Percentiles rank a stretch among this genome's conserved stretches.
Evolutionary conservation across 768 basidiomycete species (phyloP).

Genomic region (Tulasnella sp.): DNA sequence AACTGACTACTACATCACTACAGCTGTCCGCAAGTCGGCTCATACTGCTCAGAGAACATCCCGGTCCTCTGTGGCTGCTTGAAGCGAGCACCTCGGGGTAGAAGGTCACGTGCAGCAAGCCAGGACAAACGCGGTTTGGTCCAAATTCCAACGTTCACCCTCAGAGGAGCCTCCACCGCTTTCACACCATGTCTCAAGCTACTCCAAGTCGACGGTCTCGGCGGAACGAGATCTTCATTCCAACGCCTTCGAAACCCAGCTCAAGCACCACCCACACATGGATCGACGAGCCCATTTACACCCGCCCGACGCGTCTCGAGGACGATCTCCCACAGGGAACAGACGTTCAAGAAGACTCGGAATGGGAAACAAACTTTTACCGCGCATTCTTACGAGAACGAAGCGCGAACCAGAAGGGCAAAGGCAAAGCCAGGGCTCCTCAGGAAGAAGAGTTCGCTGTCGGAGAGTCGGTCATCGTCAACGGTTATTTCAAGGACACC

Average conservation of each 20-base stretch:
- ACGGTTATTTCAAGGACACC: slow-evolving; percentile 32
- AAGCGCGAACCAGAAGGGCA: neutral
- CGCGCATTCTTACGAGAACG: neutral
- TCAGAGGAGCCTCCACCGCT: too few species aligned
- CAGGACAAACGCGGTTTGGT: neutral
- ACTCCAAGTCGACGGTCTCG: slow-evolving; percentile 7
- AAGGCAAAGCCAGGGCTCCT: neutral
- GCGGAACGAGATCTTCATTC: neutral
- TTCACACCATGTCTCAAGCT: neutral
- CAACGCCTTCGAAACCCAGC: slow-evolving; percentile 4
- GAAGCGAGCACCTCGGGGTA: too few species aligned
- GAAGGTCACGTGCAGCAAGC: neutral
- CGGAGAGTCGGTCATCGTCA: slow-evolving; percentile 58
- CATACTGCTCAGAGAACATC: too few species aligned
- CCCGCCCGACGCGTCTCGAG: slow-evolving; percentile 3
- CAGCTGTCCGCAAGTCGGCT: too few species aligned
- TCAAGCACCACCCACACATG: neutral
- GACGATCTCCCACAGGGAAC: neutral
- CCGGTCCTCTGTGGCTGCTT: too few species aligned
- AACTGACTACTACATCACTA: too few species aligned
- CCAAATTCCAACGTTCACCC: neutral
- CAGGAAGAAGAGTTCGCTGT: slow-evolving; percentile 30
- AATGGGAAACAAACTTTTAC: slow-evolving; percentile 4
- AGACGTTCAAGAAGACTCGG: neutral
- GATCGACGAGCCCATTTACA: slow-evolving; percentile 6